Base-by-base conservation (phyloP, 2,329 filamentous ascomycete genomes). In the Cordyceps sp. region DNA sequence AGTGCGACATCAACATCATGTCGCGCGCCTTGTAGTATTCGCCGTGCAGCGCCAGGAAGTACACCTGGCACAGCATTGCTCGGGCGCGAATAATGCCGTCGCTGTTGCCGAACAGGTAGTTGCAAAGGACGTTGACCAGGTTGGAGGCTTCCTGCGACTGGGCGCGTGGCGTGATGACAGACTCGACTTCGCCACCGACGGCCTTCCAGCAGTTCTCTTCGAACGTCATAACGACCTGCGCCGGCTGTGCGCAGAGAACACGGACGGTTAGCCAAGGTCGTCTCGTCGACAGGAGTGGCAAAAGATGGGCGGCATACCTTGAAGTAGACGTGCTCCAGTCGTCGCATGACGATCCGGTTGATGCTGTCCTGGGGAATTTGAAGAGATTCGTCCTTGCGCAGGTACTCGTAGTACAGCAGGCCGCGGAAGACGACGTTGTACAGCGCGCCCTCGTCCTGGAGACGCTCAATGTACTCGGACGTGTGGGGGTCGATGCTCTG, bases 1-100 rank as follows among this genome's bases (percentile, higher is more conserved):
- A 66, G 64, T 98, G 90, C 14, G 90, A 98, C 85, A 98, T 98
- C 57, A 98, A 74, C 78, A 96, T 93, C 80, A 98, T 88, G 58
- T 98, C 92, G 43, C 90, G 82, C 48, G 90, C 81, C 60, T 81
- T 84, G 71, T 93, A 96, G 69, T 96, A 98, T 48, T 93, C 78
- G 59, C 94, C 86, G 59, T 98, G 90, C 33, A 98, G 72, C 31
- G 90, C 90, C 45, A 94, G 69, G 75, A 93, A 93, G 66, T 98
- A 98, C 40, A 98, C 90, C 61, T 96, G 85, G 67, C 84, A 94
- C 39, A 98, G 70, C 86, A 98, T 96, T 29, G 90, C 88, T 37
- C 90, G 78, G 37, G 88, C 92, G 42, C 88, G 79, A 49, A 94
- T 86, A 48, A 98, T 96, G 45, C 88, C 86, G 52, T 94, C 86